Conservation (phyloP, 148 eudicot species). For the Rhododendron williamsianum region DNA sequence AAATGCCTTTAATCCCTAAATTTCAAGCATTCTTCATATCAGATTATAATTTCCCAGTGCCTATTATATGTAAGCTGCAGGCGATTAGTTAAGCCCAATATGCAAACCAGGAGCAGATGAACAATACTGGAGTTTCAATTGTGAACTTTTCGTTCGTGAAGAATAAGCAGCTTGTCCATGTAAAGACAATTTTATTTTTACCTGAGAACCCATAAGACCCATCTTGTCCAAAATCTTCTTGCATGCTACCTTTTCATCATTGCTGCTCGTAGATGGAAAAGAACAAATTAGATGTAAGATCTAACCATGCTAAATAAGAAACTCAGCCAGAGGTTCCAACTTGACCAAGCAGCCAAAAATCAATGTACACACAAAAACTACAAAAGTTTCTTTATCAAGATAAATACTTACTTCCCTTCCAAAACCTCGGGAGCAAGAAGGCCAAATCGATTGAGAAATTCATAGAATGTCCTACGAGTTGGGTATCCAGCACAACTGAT, state of each 20-base stretch:
- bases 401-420: conserved; percentile 61
- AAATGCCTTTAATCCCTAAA: neutral
- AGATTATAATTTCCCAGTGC: neutral
- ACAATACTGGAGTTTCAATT: neutral
- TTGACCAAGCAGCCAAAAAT: neutral
- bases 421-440: conserved; percentile 77
- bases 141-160: neutral
- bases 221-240: conserved; percentile 72
- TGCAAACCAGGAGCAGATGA: neutral
- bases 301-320: neutral
- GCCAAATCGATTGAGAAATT: conserved; percentile 71
- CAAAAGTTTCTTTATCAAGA: neutral
- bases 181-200: conserved; percentile 15
- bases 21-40: neutral
- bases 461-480: conserved; percentile 76
- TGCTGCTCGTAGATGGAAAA: conserved; percentile 36
- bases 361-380: neutral
- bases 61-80: neutral
- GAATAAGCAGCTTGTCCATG: neutral
- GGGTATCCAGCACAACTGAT: conserved; percentile 98
- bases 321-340: conserved; percentile 12
- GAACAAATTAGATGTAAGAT: conserved; percentile 10
- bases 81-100: neutral
- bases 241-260: conserved; percentile 68
- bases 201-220: conserved; percentile 90